Evolutionary conservation across 192 early-diverging fungal species (phyloP), one percentile per base, ranked within the genome.

Genomic region (Mycoemilia scoparia): DNA sequence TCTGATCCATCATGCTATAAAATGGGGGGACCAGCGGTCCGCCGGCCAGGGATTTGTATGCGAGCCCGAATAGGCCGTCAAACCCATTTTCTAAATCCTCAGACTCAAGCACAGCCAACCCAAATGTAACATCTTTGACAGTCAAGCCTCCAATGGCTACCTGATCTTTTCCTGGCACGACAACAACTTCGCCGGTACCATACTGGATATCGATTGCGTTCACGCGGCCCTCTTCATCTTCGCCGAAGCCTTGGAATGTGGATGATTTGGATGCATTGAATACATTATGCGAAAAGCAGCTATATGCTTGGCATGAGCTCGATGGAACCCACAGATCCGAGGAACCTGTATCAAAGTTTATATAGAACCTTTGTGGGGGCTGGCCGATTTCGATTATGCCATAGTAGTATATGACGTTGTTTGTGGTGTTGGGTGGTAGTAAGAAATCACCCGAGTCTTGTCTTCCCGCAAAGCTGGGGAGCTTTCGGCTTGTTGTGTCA

Each of bases 161-260:
- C n/a, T n/a, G n/a, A 23, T 61, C 58, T 28, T 47, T 27, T 5
- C 22, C 27, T 5, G 58, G 43, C 21, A 47, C 44, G 7, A 61
- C 51, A n/a, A 30, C 32, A 5, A 61, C 58, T 43, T 47, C 46
- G 9, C 91, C 95, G 21, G 76, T 73, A 23, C 91, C 91, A 40
- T 99, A 98, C 36, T 77, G 86, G 48, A 98, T 92, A 23, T 82
- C 74, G 63, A 99, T 93, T 32, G 70, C 64, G 13, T 84, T 91
- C 21, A 82, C 86, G 49, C 89, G 88, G 9, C 12, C 12, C 9
- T 10, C 27, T n/a, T n/a, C n/a, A n/a, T n/a, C n/a, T 21, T 62
- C 41, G 3, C 29, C 17, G 12, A 41, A 51, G 25, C 66, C 39
- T 18, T 43, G 54, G 59, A 71, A 90, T 8, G 84, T 76, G 3